A percentile compares a stretch with the other conserved stretches of the same genome.
These are phyloP conservation scores for Morella rubra DNA, from an alignment of 306 rosid genomes.

Conservation along the genomic window DNA sequence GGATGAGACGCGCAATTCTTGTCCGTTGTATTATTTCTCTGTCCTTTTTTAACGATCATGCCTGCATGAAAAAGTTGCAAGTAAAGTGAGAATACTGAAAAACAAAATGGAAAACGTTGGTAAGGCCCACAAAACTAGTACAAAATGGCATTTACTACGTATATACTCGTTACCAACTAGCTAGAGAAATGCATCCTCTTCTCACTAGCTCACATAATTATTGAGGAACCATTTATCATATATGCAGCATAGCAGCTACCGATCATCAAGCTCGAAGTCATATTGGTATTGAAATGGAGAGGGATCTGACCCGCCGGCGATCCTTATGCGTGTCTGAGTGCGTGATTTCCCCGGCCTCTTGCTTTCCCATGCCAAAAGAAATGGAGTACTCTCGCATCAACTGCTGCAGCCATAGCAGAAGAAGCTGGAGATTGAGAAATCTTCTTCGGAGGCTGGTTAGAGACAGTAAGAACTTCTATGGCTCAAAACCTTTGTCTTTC, in stretches of 20 bases:
- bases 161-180: slow-evolving; percentile 6
- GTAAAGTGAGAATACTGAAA: background rate
- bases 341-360: slow-evolving; percentile 46
- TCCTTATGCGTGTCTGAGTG: slow-evolving; percentile 40
- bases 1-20: no score
- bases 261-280: background rate
- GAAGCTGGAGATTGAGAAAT: slow-evolving; percentile 50
- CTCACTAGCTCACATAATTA: slow-evolving; percentile 9
- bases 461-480: slow-evolving; percentile 42
- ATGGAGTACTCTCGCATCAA: slow-evolving; percentile 52
- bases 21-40: background rate
- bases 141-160: slow-evolving; percentile 15
- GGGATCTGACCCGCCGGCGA: slow-evolving; percentile 29
- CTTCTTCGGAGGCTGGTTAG: slow-evolving; percentile 50
- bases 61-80: background rate
- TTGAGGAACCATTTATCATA: slow-evolving; percentile 4
- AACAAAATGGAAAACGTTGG: background rate
- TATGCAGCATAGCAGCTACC: slow-evolving; percentile 2
- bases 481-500: slow-evolving; percentile 55
- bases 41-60: background rate
- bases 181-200: slow-evolving; percentile 17
- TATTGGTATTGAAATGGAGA: slow-evolving; percentile 45
- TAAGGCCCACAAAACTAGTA: slow-evolving; percentile 10
- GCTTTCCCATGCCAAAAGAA: slow-evolving; percentile 48
- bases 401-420: slow-evolving; percentile 19